A percentile compares a stretch with the other conserved stretches of the same genome.
These are phyloP conservation scores for Cinchona pubescens DNA, from an alignment of 257 asterid genomes.

Conservation along the genomic window DNA sequence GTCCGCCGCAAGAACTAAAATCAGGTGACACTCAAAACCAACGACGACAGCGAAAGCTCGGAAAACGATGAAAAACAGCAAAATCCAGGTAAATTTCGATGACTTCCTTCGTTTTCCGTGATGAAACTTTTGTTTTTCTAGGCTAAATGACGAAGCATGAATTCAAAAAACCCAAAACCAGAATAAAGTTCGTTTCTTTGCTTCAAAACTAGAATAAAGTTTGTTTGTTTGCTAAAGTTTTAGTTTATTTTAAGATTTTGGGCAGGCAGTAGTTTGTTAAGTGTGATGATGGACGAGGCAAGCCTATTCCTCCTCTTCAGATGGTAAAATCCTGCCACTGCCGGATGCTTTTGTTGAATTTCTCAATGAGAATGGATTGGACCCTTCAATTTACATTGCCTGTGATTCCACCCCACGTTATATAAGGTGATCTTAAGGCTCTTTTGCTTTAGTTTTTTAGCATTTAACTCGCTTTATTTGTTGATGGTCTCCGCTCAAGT, in stretches of 20 bases:
- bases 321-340: slow-evolving; percentile 36
- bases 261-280: neutral
- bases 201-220: neutral
- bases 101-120: neutral
- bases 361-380: slow-evolving; percentile 66
- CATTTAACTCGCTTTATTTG: neutral
- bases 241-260: neutral
- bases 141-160: neutral
- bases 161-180: neutral
- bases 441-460: slow-evolving; percentile 2
- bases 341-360: slow-evolving; percentile 75
- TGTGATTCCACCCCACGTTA: slow-evolving; percentile 74
- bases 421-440: slow-evolving; percentile 47
- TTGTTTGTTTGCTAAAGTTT: neutral
- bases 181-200: neutral
- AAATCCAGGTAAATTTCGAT: neutral
- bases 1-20: neutral
- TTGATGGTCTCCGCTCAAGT: slow-evolving; percentile 1
- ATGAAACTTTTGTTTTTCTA: neutral
- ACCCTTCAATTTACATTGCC: slow-evolving; percentile 66
- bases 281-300: slow-evolving; percentile 30
- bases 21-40: neutral
- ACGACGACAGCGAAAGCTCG: neutral
- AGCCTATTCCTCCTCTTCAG: slow-evolving; percentile 17
- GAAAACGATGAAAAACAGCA: neutral